These are phyloP conservation scores for Solanum sejunctum DNA, from an alignment of 257 asterid genomes.

Conservation along the genomic window DNA sequence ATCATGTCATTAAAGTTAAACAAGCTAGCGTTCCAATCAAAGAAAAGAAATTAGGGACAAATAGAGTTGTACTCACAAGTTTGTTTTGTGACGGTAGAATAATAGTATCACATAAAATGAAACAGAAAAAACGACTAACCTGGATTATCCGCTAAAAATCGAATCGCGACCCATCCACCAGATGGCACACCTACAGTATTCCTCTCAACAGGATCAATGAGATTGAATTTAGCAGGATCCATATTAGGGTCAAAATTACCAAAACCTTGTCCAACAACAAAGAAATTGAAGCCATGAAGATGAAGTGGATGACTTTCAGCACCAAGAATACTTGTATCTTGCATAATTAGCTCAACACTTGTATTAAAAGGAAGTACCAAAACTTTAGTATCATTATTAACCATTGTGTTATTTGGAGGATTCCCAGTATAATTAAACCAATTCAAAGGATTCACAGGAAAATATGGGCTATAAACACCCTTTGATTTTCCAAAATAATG, in stretches of 20 bases:
- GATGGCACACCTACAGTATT: conserved; percentile 22
- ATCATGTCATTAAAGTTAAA: no score
- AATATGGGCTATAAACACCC: conserved; percentile 13
- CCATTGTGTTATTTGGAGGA: conserved; percentile 14
- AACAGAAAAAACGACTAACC: not conserved
- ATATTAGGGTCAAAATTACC: conserved; percentile 11
- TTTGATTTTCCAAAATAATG: conserved; percentile 7
- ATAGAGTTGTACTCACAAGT: no score
- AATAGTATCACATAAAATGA: not conserved
- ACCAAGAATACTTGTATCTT: conserved; percentile 19
- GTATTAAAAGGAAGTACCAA: conserved; percentile 12
- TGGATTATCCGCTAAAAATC: conserved; percentile 20
- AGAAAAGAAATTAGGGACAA: no score
- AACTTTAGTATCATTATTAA: conserved; percentile 10
- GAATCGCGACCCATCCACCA: conserved; percentile 21
- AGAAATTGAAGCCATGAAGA: conserved; percentile 25
- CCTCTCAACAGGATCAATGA: conserved; percentile 20
- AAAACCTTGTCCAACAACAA: conserved; percentile 10
- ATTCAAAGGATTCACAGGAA: conserved; percentile 1
- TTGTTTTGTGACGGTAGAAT: no score
- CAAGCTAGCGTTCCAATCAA: no score
- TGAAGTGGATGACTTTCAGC: conserved; percentile 25
- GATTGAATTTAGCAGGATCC: conserved; percentile 19
- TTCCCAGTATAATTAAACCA: conserved; percentile 17
- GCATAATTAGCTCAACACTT: conserved; percentile 21